Percentiles rank a stretch among this genome's conserved stretches.
phyloP scores from a whole-genome alignment of 495 filamentous ascomycete species.

The Talaromyces liani region DNA sequence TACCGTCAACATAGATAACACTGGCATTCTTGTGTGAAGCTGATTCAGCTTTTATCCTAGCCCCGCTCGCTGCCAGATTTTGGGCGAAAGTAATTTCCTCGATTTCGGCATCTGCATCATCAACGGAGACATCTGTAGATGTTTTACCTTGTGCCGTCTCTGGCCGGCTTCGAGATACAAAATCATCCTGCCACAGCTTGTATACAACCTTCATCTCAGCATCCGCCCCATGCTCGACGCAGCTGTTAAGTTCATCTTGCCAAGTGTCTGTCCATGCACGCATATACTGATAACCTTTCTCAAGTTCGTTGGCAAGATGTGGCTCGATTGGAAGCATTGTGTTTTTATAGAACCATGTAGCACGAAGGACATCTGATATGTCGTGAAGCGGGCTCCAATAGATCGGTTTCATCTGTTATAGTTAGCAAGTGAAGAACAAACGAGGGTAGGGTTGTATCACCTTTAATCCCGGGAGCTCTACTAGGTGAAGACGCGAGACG shows the following conservation, averaged over 20 bases:
- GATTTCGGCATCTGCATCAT: not conserved
- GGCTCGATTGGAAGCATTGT: slow-evolving; percentile 86
- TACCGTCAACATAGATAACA: slow-evolving; percentile 73
- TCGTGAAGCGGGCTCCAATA: slow-evolving; percentile 98
- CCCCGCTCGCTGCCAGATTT: slow-evolving; percentile 38
- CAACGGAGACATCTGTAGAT: slow-evolving; percentile 7
- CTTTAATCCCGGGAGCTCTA: slow-evolving; percentile 44
- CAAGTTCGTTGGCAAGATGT: slow-evolving; percentile 84
- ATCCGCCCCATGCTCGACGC: slow-evolving; percentile 79
- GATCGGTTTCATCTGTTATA: slow-evolving; percentile 82
- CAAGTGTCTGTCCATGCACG: slow-evolving; percentile 90
- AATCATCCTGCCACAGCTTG: slow-evolving; percentile 63
- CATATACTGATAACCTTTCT: slow-evolving; percentile 78
- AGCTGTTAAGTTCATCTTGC: slow-evolving; percentile 85
- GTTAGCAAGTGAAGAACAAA: slow-evolving; percentile 33
- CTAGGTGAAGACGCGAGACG: slow-evolving; percentile 62
- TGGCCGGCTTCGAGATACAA: slow-evolving; percentile 23
- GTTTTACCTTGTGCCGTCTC: slow-evolving; percentile 17
- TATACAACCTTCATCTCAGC: slow-evolving; percentile 88
- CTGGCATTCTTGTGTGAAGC: slow-evolving; percentile 59
- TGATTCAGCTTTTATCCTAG: slow-evolving; percentile 19
- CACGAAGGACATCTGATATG: slow-evolving; percentile 70
- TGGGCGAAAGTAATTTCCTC: slow-evolving; percentile 18
- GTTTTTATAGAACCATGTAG: slow-evolving; percentile 96
- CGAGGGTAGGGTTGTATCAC: slow-evolving; percentile 15